Evolutionary conservation across 1,284 basidiomycete genomes (phyloP), one percentile per base, ranked within the genome.

Genomic region (Porodaedalea pini): DNA sequence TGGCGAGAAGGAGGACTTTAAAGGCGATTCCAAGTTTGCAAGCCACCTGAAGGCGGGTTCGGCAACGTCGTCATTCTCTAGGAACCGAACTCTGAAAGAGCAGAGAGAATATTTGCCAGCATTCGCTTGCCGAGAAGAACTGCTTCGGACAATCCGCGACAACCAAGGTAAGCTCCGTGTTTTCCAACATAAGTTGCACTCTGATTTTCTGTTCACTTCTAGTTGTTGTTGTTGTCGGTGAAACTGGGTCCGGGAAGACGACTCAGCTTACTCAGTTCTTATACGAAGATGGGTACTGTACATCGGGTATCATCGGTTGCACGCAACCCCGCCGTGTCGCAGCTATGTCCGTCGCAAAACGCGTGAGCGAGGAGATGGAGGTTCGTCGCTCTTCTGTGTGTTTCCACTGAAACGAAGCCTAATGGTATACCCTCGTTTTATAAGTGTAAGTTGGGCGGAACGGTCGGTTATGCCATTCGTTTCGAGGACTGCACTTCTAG

Each of bases 321-420:
- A 99, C 96, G 0, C 95, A 98, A 69, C 95, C 95, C 39, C 85
- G 96, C 67, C 92, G 95, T 76, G 95, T 98, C 10, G 95, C 96
- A 48, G 95, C 96, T 10, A 98, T 99, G 95, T 95, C 92, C 13
- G 96, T 98, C 2, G 96, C 96, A 6, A 98, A 98, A 75, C 94
- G 96, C 74, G 96, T 98, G 57, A 94, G 92, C 68, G 96, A 99
- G 68, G 96, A 99, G 72, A 90, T 90, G 81, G 86, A 88, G 78
- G 86, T 85, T 47, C 37, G 78, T 68, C 27, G 43, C 31, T 44
- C 19, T 17, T 1, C 11, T n/a, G 36, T 51, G 32, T 41, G n/a
- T 19, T 8, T 58, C 1, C 36, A 15, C 57, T 59, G 27, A 47
- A 7, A 6, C 19, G 7, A 7, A 8, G 41, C 8, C 45, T 29